Percentiles rank a stretch among this genome's conserved stretches.
Evolutionary conservation across 73 alveolate genomes (phyloP).

Genomic region (Paramecium tetraurelia): DNA sequence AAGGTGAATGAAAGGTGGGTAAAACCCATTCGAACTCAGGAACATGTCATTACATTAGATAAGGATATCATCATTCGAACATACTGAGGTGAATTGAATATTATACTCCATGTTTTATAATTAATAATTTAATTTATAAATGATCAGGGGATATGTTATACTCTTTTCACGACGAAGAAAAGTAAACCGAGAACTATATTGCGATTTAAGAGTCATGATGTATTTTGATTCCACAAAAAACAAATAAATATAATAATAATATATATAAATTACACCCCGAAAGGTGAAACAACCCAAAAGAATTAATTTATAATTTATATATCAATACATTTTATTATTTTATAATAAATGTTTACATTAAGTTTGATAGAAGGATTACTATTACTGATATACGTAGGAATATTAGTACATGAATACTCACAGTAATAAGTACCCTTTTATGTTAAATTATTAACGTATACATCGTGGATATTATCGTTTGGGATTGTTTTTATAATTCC

Average conservation of each 20-base stretch:
- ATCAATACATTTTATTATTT: neutral
- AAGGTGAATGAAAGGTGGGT: neutral
- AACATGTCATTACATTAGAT: neutral
- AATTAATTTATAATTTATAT: too few relatives aligned
- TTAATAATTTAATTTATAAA: neutral
- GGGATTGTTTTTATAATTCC: slow-evolving; percentile 60
- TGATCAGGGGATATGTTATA: neutral
- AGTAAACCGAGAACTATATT: neutral
- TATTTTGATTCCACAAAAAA: neutral
- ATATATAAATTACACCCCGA: neutral
- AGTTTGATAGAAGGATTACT: slow-evolving; percentile 18
- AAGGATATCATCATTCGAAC: neutral
- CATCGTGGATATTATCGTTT: slow-evolving; percentile 49
- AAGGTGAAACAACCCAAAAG: neutral
- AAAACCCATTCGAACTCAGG: neutral
- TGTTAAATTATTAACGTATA: slow-evolving; percentile 33
- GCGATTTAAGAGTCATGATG: neutral
- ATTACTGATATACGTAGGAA: slow-evolving; percentile 20
- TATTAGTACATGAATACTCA: slow-evolving; percentile 42
- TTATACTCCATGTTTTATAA: neutral
- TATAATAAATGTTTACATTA: slow-evolving; percentile 1
- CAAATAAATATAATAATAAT: neutral
- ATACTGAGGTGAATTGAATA: neutral
- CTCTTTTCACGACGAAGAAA: neutral
- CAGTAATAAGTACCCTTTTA: slow-evolving; percentile 9